Conservation (phyloP, 2,329 filamentous ascomycete species). For the Grosmannia penicillata region DNA sequence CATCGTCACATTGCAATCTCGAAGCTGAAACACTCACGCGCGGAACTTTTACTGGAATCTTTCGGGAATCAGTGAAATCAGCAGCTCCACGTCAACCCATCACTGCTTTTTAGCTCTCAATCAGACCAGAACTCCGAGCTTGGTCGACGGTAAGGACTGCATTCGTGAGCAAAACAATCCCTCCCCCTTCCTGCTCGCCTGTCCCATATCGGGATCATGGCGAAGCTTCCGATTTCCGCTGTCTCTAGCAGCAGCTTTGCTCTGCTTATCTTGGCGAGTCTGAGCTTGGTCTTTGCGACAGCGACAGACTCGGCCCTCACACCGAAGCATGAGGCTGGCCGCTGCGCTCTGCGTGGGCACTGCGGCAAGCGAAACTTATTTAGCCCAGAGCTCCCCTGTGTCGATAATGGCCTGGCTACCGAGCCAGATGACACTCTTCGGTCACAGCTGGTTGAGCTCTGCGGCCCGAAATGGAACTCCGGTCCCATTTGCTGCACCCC, state of each 20-base stretch:
- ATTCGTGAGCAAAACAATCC: too few relatives aligned
- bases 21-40: too few relatives aligned
- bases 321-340: conserved; percentile 65
- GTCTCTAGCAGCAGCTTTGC: conserved; percentile 14
- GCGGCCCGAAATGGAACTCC: conserved; percentile 73
- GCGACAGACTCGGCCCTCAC: conserved; percentile 23
- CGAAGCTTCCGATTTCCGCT: conserved; percentile 20
- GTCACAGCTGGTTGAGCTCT: conserved; percentile 68
- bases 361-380: conserved; percentile 89
- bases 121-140: neutral
- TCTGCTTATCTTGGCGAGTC: conserved; percentile 18
- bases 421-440: conserved; percentile 59
- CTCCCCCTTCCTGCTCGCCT: neutral
- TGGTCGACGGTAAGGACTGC: too few relatives aligned
- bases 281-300: conserved; percentile 15
- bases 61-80: too few relatives aligned
- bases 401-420: conserved; percentile 73
- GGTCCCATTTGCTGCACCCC: conserved; percentile 73
- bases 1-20: too few relatives aligned
- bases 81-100: too few relatives aligned
- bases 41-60: too few relatives aligned
- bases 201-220: conserved; percentile 17
- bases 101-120: too few relatives aligned
- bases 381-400: conserved; percentile 76
- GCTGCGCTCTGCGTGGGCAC: conserved; percentile 80